Evolutionary conservation across 169 alveolate species (phyloP).

Genomic region (Eimeria necatrix): DNA sequence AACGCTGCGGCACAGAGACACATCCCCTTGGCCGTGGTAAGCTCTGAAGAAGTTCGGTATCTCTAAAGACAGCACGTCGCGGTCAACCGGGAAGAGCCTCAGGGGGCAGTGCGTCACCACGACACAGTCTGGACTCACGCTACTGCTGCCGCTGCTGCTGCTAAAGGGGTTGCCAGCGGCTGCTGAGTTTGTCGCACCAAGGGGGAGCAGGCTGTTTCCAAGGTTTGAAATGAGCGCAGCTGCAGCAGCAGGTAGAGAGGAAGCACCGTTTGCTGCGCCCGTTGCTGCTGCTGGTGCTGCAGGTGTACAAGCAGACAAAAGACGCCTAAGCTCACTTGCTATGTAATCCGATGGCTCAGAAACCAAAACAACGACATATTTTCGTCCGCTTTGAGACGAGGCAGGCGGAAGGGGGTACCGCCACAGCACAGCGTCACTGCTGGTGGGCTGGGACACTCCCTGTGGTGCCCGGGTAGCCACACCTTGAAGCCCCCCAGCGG

Average conservation of each 20-base stretch:
- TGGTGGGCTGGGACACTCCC: background rate
- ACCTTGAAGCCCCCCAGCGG: background rate
- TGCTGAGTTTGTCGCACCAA: background rate
- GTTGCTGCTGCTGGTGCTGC: background rate
- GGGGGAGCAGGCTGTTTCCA: constrained; percentile 46
- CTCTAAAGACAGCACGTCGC: constrained; percentile 75
- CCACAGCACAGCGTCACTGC: constrained; percentile 15
- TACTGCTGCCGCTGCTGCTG: constrained; percentile 44
- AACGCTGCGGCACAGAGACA: constrained; percentile 9
- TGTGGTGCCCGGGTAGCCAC: constrained; percentile 8
- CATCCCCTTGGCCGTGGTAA: constrained; percentile 61
- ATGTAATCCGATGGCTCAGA: constrained; percentile 69
- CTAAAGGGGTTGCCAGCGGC: background rate
- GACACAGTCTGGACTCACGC: constrained; percentile 65
- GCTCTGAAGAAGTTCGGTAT: constrained; percentile 60
- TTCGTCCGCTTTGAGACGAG: constrained; percentile 60
- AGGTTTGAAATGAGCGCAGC: constrained; percentile 77
- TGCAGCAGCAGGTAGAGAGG: constrained; percentile 84
- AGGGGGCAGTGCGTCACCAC: constrained; percentile 68
- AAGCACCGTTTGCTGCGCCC: background rate
- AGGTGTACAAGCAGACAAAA: constrained; percentile 29
- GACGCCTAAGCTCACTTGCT: constrained; percentile 74
- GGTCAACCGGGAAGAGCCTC: constrained; percentile 57
- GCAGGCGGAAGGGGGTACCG: constrained; percentile 47
- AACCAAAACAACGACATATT: constrained; percentile 41